Evolutionary conservation across 139 green algal genomes (phyloP).

Genomic region (Nannochloris sp.): DNA sequence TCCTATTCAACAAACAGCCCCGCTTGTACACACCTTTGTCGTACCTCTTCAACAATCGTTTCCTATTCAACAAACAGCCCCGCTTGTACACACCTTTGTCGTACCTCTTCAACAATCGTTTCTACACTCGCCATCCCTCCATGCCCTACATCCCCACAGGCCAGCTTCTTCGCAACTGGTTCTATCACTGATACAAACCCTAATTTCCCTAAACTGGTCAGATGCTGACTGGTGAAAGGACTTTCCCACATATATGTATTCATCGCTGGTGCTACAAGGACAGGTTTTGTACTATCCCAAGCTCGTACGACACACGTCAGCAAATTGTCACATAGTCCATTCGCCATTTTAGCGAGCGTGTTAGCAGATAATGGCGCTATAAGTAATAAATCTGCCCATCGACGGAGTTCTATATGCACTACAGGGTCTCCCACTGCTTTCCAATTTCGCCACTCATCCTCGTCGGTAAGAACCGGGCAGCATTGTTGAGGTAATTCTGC

Average conservation of each 20-base stretch:
- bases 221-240: conserved; percentile 73
- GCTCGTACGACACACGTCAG: conserved; percentile 84
- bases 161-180: conserved; percentile 79
- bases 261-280: conserved; percentile 90
- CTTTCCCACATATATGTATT: conserved; percentile 96
- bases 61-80: too few species aligned
- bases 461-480: conserved; percentile 38
- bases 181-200: conserved; percentile 51
- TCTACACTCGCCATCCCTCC: conserved; percentile 74
- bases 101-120: conserved; percentile 38
- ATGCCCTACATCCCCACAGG: conserved; percentile 83
- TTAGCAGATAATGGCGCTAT: conserved; percentile 93
- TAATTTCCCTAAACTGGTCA: conserved; percentile 48
- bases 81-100: too few species aligned
- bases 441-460: conserved; percentile 70
- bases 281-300: conserved; percentile 79
- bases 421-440: conserved; percentile 67
- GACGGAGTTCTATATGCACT: conserved; percentile 89
- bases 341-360: conserved; percentile 79
- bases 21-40: too few species aligned
- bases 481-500: conserved; percentile 11
- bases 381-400: conserved; percentile 86
- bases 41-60: too few species aligned
- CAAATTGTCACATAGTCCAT: conserved; percentile 85
- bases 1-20: too few species aligned